phyloP scores from a whole-genome alignment of 352 stramenopile species.

The Globisporangium cystogenes region DNA sequence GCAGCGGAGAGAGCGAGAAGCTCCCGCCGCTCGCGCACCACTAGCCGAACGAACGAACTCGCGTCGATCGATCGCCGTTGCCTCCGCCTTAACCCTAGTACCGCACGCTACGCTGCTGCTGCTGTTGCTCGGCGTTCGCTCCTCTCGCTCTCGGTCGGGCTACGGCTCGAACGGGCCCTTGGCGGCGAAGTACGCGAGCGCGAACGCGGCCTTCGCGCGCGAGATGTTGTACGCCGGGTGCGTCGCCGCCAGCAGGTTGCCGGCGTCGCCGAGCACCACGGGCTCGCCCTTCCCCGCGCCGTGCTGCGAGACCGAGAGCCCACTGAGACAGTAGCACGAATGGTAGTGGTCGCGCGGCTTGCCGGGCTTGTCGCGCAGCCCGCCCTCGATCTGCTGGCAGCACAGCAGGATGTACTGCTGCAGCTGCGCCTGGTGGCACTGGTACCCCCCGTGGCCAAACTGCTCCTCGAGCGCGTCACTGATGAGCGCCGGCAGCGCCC shows the following conservation, averaged over 20 bases:
- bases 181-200: slow-evolving; percentile 61
- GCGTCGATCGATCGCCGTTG: not conserved
- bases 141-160: not conserved
- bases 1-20: slow-evolving; percentile 28
- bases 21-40: slow-evolving; percentile 36
- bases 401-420: slow-evolving; percentile 94
- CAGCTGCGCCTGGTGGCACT: slow-evolving; percentile 69
- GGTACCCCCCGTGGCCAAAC: slow-evolving; percentile 39
- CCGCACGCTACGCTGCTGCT: not conserved
- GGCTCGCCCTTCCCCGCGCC: slow-evolving; percentile 32
- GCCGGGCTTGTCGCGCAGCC: slow-evolving; percentile 92
- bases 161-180: slow-evolving; percentile 47
- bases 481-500: slow-evolving; percentile 84
- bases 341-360: slow-evolving; percentile 98
- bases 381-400: slow-evolving; percentile 92
- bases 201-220: slow-evolving; percentile 70
- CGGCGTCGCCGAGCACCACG: slow-evolving; percentile 42
- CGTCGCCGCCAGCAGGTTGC: slow-evolving; percentile 77
- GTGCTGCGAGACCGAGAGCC: slow-evolving; percentile 93
- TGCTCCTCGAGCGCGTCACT: slow-evolving; percentile 31
- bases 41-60: slow-evolving; percentile 2
- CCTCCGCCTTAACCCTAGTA: too few species aligned
- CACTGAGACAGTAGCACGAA: slow-evolving; percentile 98
- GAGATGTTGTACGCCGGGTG: slow-evolving; percentile 93
- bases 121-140: slow-evolving; percentile 8